Base-by-base conservation (phyloP, 768 basidiomycete genomes). In the Tricholoma terreum region DNA sequence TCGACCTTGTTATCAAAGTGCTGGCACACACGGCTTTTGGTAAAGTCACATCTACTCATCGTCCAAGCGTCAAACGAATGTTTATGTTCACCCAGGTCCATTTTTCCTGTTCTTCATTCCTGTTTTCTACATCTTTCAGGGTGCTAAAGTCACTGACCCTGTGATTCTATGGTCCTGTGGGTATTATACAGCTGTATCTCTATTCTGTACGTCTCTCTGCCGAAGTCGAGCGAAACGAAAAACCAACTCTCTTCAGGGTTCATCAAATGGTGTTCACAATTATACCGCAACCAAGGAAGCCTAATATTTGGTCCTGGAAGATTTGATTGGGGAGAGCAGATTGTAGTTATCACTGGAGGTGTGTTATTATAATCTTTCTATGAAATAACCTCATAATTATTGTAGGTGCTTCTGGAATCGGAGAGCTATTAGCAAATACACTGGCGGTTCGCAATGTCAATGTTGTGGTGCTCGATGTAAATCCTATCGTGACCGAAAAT, bases 261-360 rank as follows among this genome's bases (percentile, higher is more conserved):
- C 54, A 60, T 86, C 15, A 85, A 79, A 61, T 90, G 90, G 86
- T 76, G 80, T 57, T 90, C 90, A 19, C 77, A 75, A 48, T 64
- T 91, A 46, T 90, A 92, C 69, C 80, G 90, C 54, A 94, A 92
- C 65, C 86, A 89, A 69, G 82, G 82, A 27, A 85, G 76, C 61
- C 67, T 86, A 19, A 69, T 93, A 21, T 84, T 84, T 58, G 77
- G 80, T 0, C 84, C 87, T 2, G 68, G 74, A 12, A 80, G 73
- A 35, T 70, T 94, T 27, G 85, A 94, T 62, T 98, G 95, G 96
- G 82, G 81, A 45, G 85, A 94, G 46, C 92, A 98, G 71, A 84
- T 96, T 55, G 86, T 98, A 4, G 77, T 98, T 36, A 79, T 98
- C 56, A 98, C 96, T 6, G 96, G 96, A 52, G 95, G 94, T 90